phyloP scores from a whole-genome alignment of 208 protist species.

The Trypanosoma mega region DNA sequence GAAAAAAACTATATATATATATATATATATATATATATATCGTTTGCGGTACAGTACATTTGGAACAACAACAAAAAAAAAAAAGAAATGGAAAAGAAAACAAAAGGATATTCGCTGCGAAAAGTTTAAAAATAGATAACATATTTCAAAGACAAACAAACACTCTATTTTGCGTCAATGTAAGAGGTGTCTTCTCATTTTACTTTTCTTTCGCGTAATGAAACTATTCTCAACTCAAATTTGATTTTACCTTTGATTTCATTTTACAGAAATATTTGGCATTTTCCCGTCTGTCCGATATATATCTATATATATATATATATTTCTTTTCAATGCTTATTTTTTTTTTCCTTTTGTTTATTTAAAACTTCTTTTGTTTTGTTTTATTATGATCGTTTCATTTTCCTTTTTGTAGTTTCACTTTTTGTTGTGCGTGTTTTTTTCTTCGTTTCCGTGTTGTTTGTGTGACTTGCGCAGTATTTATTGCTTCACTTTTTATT shows the following conservation, averaged over 20 bases:
- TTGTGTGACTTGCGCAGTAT: too few species aligned
- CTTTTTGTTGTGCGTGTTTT: too few species aligned
- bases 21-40: conserved; percentile 1
- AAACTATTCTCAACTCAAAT: too few species aligned
- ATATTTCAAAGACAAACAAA: conserved; percentile 17
- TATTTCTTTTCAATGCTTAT: conserved; percentile 2
- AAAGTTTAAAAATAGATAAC: conserved; percentile 3
- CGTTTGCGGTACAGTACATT: conserved; percentile 12
- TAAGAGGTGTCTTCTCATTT: conserved; percentile 13
- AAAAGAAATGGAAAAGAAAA: conserved; percentile 17
- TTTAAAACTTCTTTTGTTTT: background rate
- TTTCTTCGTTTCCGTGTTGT: too few species aligned
- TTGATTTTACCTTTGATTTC: background rate
- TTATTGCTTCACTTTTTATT: too few species aligned
- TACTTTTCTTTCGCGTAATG: too few species aligned
- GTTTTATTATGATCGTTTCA: background rate
- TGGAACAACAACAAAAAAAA: conserved; percentile 1
- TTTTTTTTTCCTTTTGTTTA: conserved; percentile 3
- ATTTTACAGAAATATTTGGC: conserved; percentile 1
- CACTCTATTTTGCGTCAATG: background rate
- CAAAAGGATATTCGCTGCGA: conserved; percentile 2
- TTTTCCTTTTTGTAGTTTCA: background rate
- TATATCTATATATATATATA: conserved; percentile 9
- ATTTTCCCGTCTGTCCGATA: conserved; percentile 13
- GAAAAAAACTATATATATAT: conserved; percentile 4